These are phyloP conservation scores for Vitis hybrid DNA, from an alignment of 177 flowering plant species.

Conservation along the genomic window DNA sequence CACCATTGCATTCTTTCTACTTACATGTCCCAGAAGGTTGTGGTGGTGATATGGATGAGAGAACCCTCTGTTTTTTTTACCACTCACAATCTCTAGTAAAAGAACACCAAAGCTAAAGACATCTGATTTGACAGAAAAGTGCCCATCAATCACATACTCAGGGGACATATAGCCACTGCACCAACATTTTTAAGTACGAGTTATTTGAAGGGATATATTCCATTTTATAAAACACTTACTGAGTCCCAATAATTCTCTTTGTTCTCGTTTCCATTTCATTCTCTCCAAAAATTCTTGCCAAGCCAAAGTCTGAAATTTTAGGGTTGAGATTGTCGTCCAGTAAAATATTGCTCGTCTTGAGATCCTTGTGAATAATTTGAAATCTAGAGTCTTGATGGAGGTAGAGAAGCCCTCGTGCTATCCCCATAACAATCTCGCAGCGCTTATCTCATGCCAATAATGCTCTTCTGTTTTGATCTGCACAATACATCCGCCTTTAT, in stretches of 20 bases:
- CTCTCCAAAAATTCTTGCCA: conserved; percentile 46
- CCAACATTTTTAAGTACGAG: too few species aligned
- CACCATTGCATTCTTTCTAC: too few species aligned
- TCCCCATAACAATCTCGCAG: conserved; percentile 31
- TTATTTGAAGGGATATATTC: neutral
- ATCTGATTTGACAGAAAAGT: too few species aligned
- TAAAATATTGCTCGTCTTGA: conserved; percentile 50
- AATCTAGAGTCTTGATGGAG: conserved; percentile 55
- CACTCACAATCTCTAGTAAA: too few species aligned
- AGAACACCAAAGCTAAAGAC: too few species aligned
- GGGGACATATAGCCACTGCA: too few species aligned
- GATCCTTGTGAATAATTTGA: conserved; percentile 49
- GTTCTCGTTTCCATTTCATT: conserved; percentile 34
- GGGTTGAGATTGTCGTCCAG: conserved; percentile 52
- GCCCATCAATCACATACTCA: too few species aligned
- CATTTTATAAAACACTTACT: conserved; percentile 29
- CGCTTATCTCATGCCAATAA: conserved; percentile 36
- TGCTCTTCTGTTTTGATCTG: conserved; percentile 13
- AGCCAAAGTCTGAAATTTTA: conserved; percentile 60
- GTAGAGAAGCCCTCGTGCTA: conserved; percentile 51
- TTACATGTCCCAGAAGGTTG: too few species aligned
- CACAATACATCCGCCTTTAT: too few species aligned
- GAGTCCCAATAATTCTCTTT: conserved; percentile 44
- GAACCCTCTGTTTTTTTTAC: too few species aligned
- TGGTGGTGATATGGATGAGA: too few species aligned